Percentiles rank a stretch among this genome's conserved stretches.
phyloP scores from a whole-genome alignment of 768 basidiomycete genomes.

The Suillus subaureus region DNA sequence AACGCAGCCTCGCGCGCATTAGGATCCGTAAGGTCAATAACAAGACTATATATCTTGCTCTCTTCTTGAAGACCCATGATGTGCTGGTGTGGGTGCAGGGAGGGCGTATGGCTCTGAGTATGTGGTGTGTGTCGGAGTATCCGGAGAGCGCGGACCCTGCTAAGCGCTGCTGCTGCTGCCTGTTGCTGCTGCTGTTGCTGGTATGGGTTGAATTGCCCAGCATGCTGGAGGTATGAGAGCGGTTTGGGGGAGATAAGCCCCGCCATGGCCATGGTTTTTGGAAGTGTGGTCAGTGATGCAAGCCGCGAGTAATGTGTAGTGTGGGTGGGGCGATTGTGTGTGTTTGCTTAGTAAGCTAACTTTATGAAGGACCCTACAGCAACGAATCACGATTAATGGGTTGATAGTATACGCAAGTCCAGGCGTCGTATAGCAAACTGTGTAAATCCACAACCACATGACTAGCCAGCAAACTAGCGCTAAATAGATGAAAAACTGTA shows the following conservation, averaged over 20 bases:
- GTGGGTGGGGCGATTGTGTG: not conserved
- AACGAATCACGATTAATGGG: not conserved
- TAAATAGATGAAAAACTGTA: not conserved
- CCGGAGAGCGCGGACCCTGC: slow-evolving; percentile 31
- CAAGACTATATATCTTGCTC: slow-evolving; percentile 86
- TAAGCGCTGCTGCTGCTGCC: slow-evolving; percentile 26
- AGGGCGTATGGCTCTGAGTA: slow-evolving; percentile 42
- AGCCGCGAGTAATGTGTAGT: not conserved
- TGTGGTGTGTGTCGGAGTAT: slow-evolving; percentile 48
- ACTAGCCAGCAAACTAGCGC: slow-evolving; percentile 4
- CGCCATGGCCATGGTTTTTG: slow-evolving; percentile 44
- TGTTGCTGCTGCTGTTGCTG: slow-evolving; percentile 42
- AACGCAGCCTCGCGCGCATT: slow-evolving; percentile 86
- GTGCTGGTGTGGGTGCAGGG: slow-evolving; percentile 57
- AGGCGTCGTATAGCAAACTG: slow-evolving; percentile 1
- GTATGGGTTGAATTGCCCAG: slow-evolving; percentile 61
- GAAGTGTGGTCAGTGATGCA: slow-evolving; percentile 1
- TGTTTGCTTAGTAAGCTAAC: not conserved
- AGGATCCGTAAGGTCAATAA: slow-evolving; percentile 84
- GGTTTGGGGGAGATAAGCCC: slow-evolving; percentile 65
- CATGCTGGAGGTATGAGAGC: slow-evolving; percentile 65
- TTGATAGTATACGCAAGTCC: slow-evolving; percentile 5
- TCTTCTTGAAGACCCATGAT: slow-evolving; percentile 62
- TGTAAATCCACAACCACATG: slow-evolving; percentile 5
- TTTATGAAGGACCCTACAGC: not conserved